These are phyloP conservation scores for Hypericum androsaemum DNA, from an alignment of 345 rosid species.

Conservation along the genomic window DNA sequence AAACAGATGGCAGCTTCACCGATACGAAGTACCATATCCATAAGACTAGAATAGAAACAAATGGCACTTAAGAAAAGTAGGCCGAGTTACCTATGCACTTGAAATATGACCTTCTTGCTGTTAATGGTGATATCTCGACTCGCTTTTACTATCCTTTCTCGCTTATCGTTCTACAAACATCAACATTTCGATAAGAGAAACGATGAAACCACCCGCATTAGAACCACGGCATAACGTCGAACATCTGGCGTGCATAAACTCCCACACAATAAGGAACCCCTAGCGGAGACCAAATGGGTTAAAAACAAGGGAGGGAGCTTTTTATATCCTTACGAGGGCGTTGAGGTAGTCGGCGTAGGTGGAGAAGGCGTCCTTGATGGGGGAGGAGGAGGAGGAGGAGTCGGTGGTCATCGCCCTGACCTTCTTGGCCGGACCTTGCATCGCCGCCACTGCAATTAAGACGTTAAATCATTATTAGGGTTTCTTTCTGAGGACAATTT, in stretches of 20 bases:
- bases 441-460: too few species aligned
- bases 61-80: neutral
- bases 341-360: neutral
- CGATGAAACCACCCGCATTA: neutral
- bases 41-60: neutral
- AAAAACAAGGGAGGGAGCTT: neutral
- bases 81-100: conserved; percentile 73
- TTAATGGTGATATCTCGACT: conserved; percentile 88
- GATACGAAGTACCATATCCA: neutral
- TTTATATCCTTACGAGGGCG: neutral
- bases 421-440: neutral
- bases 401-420: neutral
- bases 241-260: too few species aligned
- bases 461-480: too few species aligned
- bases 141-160: conserved; percentile 87
- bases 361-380: neutral
- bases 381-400: neutral
- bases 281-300: neutral
- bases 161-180: conserved; percentile 66
- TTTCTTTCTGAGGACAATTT: too few species aligned
- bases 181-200: neutral
- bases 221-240: too few species aligned
- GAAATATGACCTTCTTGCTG: conserved; percentile 95
- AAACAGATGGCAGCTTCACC: conserved; percentile 6
- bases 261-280: too few species aligned